Conservation (phyloP, 108 stramenopile species). For the Schizochytrium sp. region DNA sequence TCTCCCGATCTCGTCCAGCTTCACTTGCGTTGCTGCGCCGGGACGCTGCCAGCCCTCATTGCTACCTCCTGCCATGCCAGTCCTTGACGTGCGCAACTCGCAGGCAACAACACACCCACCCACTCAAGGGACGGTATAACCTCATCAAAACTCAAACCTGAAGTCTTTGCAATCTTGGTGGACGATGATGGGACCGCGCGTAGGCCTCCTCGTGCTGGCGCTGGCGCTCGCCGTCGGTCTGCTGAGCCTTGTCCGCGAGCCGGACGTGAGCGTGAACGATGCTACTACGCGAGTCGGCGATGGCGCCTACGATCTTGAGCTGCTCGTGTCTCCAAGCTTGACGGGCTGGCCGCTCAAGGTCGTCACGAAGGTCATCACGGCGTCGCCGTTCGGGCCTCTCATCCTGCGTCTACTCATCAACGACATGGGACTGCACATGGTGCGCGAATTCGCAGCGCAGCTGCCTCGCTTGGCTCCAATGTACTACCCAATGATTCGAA, state of each 20-base stretch:
- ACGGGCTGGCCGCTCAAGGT: not conserved
- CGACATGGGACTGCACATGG: not conserved
- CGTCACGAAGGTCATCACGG: not conserved
- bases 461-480: slow-evolving; percentile 11
- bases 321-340: not conserved
- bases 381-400: not conserved
- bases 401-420: slow-evolving; percentile 12
- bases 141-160: too few relatives aligned
- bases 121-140: too few relatives aligned
- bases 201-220: not conserved
- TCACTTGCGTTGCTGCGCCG: too few relatives aligned
- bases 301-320: not conserved
- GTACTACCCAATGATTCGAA: slow-evolving; percentile 43
- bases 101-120: too few relatives aligned
- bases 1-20: too few relatives aligned
- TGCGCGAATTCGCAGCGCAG: slow-evolving; percentile 27
- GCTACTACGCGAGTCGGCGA: not conserved
- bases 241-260: not conserved
- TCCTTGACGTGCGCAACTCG: too few relatives aligned
- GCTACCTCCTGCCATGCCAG: too few relatives aligned
- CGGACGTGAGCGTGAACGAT: not conserved
- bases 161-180: too few relatives aligned
- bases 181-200: not conserved
- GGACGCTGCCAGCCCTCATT: too few relatives aligned
- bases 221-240: not conserved